Conservation (phyloP, 805 yeast species). For the Brettanomyces nanus region DNA sequence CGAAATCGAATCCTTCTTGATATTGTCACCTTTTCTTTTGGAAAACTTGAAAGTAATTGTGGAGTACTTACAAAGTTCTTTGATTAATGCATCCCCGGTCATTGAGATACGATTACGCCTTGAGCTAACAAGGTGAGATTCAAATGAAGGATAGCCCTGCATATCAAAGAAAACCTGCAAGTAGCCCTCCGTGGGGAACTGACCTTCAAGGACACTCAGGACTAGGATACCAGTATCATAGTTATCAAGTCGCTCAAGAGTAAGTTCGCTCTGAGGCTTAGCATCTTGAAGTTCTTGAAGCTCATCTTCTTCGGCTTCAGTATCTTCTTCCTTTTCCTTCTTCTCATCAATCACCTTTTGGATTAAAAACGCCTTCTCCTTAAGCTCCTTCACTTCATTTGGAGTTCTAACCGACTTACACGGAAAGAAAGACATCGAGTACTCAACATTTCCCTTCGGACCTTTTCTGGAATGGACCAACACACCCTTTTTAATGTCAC, state of each 20-base stretch:
- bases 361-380: constrained; percentile 12
- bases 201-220: constrained; percentile 54
- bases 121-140: constrained; percentile 46
- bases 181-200: constrained; percentile 47
- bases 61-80: constrained; percentile 67
- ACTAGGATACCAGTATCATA: constrained; percentile 73
- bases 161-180: constrained; percentile 76
- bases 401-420: constrained; percentile 69
- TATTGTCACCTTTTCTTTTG: constrained; percentile 44
- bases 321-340: constrained; percentile 14
- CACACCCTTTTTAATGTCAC: constrained; percentile 49
- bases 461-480: constrained; percentile 63
- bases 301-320: constrained; percentile 27
- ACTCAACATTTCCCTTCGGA: constrained; percentile 74
- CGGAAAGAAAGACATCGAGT: constrained; percentile 78
- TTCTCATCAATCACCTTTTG: constrained; percentile 23
- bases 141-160: constrained; percentile 56
- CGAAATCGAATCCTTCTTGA: constrained; percentile 50
- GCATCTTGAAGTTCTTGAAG: constrained; percentile 29
- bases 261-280: constrained; percentile 39
- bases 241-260: constrained; percentile 48
- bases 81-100: constrained; percentile 68
- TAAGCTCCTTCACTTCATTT: constrained; percentile 29
- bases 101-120: constrained; percentile 19
- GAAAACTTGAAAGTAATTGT: constrained; percentile 52